Base-by-base conservation (phyloP, 805 yeast genomes). In the Lipomyces orientalis region DNA sequence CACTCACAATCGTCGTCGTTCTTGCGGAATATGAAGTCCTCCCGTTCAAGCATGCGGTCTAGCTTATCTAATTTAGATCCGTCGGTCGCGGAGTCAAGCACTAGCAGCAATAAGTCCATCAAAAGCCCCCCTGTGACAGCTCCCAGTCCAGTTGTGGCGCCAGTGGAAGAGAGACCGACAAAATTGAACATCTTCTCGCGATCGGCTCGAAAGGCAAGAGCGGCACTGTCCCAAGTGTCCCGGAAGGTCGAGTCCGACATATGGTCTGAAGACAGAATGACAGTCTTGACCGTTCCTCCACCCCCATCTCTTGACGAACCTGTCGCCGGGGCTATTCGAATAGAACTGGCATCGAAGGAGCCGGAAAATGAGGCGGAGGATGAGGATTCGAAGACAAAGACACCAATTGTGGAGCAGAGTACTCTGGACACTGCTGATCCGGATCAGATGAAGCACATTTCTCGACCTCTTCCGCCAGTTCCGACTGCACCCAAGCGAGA, bases 251-350 rank as follows among this genome's bases (percentile, higher is more conserved):
- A 34, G 55, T 7, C 34, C 8, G 46, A 25, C 16, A 10, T 8
- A 7, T 46, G 43, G 25, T 4, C 51, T 8, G 39, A 59, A 8
- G 12, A 49, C 8, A 61, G 62, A 31, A 46, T 55, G 34, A 61
- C 60, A 2, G 43, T 65, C 5, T 51, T 65, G 22, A 65, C 68
- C 33, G 60, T 49, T 6, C 65, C 68, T 16, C 64, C 62, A 2
- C 52, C 64, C 4, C 65, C 68, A 19, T 35, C 60, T n/a, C 7
- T 39, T 29, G 49, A 33, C 25, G 58, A 29, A 14, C n/a, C 49
- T 43, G 49, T 43, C n/a, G 9, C 16, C 19, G 49, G 6, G 2
- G 16, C 49, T 16, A 6, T 43, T 43, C 49, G 19, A 16, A 2
- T 16, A 43, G 49, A n/a, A 43, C 22, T n/a, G 2, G 22, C n/a